A percentile compares a stretch with the other conserved stretches of the same genome.
These are phyloP conservation scores for Fusarium sterilihyphosum DNA, from an alignment of 2,329 filamentous ascomycete genomes.

Conservation along the genomic window DNA sequence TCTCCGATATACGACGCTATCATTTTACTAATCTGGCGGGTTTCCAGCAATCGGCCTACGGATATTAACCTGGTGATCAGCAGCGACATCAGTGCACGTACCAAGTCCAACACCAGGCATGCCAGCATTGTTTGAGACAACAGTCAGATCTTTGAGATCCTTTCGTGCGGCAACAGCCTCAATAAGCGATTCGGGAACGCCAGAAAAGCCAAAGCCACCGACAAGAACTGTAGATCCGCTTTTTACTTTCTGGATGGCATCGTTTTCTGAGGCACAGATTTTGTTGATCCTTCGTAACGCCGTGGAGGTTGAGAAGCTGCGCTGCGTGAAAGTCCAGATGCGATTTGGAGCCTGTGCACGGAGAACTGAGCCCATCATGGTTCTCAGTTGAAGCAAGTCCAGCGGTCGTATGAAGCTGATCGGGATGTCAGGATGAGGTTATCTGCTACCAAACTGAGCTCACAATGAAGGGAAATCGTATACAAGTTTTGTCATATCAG, in stretches of 20 bases:
- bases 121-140: constrained; percentile 92
- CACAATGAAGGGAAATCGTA: accelerated
- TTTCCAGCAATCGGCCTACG: constrained; percentile 13
- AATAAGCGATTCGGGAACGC: constrained; percentile 84
- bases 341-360: background rate
- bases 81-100: constrained; percentile 30
- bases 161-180: constrained; percentile 62
- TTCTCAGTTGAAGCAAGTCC: accelerated
- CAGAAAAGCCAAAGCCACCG: constrained; percentile 84
- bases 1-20: constrained; percentile 92
- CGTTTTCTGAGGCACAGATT: constrained; percentile 71
- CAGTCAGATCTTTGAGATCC: constrained; percentile 79
- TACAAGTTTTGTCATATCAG: no score
- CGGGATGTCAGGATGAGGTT: accelerated
- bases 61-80: constrained; percentile 62
- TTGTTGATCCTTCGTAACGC: constrained; percentile 69
- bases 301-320: background rate
- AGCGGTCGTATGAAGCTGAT: accelerated
- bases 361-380: background rate
- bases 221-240: constrained; percentile 77
- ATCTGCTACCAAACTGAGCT: accelerated
- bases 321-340: accelerated
- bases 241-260: constrained; percentile 79
- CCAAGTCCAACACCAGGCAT: constrained; percentile 82
- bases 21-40: constrained; percentile 84